Evolutionary conservation across 139 green algal species (phyloP).

Genomic region (Tetraselmis striata): DNA sequence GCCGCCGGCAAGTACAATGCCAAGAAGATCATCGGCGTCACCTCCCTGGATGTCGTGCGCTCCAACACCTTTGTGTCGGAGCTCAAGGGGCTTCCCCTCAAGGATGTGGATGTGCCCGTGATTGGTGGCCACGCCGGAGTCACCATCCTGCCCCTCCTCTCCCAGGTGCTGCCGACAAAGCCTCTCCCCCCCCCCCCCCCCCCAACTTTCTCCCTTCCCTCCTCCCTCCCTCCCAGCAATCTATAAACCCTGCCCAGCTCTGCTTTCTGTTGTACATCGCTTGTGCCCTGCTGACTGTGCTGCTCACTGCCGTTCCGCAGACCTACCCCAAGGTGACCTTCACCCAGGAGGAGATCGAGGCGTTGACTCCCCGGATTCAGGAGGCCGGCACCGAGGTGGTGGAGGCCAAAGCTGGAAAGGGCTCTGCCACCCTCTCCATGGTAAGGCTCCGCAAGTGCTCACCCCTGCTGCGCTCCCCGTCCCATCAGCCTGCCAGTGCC

Average conservation of each 20-base stretch:
- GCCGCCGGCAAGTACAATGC: slow-evolving; percentile 42
- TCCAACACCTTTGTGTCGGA: slow-evolving; percentile 68
- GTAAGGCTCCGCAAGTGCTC: slow-evolving; percentile 16
- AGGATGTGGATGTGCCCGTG: slow-evolving; percentile 87
- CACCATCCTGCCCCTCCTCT: slow-evolving; percentile 97
- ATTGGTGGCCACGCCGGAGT: slow-evolving; percentile 93
- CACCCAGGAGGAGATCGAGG: slow-evolving; percentile 67
- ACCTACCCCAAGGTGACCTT: slow-evolving; percentile 74
- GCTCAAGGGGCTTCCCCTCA: slow-evolving; percentile 51
- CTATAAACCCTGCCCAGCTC: background rate
- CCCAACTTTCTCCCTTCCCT: too few species aligned
- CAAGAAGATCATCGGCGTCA: slow-evolving; percentile 53
- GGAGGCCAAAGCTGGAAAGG: slow-evolving; percentile 79
- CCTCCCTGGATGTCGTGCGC: slow-evolving; percentile 86
- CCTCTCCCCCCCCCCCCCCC: too few species aligned
- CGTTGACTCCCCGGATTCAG: slow-evolving; percentile 77
- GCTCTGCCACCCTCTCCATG: slow-evolving; percentile 85
- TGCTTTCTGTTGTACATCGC: background rate
- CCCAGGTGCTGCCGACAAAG: slow-evolving; percentile 56
- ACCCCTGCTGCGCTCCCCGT: too few species aligned
- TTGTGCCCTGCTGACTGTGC: background rate
- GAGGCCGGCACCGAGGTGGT: slow-evolving; percentile 86
- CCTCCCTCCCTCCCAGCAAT: background rate
- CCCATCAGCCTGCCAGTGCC: background rate
- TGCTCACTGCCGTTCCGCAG: slow-evolving; percentile 30